phyloP scores from a whole-genome alignment of 495 filamentous ascomycete species.

The Thozetella sp. region DNA sequence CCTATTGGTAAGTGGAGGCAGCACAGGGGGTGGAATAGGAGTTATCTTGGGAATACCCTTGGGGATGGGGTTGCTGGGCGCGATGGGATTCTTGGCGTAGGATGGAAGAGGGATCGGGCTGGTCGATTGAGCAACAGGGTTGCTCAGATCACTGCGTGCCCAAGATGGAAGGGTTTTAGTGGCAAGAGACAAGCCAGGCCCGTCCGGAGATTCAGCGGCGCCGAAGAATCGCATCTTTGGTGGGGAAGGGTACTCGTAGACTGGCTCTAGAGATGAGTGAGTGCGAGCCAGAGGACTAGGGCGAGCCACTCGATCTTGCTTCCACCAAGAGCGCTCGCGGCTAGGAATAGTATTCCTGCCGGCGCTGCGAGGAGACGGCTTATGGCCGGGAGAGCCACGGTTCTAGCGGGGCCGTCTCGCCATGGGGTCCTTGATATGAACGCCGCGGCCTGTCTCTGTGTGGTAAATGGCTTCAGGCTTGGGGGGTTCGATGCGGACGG shows the following conservation, averaged over 20 bases:
- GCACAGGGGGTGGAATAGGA: neutral
- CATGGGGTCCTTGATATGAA: neutral
- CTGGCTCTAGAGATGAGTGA: too few species aligned
- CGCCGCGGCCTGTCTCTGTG: neutral
- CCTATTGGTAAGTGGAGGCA: neutral
- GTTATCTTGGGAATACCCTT: neutral
- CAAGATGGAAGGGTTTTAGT: too few species aligned
- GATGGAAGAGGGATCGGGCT: neutral
- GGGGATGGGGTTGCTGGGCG: neutral
- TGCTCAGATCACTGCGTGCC: too few species aligned
- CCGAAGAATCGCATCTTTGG: too few species aligned
- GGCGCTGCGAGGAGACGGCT: neutral
- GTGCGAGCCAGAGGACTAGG: neutral
- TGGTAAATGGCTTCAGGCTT: neutral
- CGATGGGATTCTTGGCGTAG: neutral
- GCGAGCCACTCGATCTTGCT: neutral
- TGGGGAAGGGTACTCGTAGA: too few species aligned
- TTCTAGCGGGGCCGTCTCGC: neutral
- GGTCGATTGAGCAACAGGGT: too few species aligned
- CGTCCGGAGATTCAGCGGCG: too few species aligned
- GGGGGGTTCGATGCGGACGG: neutral
- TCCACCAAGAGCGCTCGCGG: neutral
- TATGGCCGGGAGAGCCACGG: neutral
- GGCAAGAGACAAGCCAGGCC: too few species aligned
- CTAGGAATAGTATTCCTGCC: neutral